These are phyloP conservation scores for Chrysosporium queenslandicum DNA, from an alignment of 2,329 filamentous ascomycete species.

Conservation along the genomic window DNA sequence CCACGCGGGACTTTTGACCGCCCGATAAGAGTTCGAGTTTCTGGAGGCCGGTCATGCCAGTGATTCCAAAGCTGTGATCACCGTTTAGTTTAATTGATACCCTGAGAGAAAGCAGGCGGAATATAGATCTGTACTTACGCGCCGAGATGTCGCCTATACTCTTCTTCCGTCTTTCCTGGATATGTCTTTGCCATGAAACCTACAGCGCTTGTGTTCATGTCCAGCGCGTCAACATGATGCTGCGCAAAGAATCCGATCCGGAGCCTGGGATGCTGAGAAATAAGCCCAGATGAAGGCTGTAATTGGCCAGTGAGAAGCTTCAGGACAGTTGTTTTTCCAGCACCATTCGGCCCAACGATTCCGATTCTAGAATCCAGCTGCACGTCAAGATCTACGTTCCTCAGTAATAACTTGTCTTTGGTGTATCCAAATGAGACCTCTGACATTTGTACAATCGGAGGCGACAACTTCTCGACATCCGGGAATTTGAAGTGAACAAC, in stretches of 20 bases:
- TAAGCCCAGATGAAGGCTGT: slow-evolving; percentile 63
- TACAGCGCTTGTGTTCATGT: slow-evolving; percentile 79
- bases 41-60: slow-evolving; percentile 90
- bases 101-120: not conserved
- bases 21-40: slow-evolving; percentile 91
- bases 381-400: slow-evolving; percentile 85
- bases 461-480: slow-evolving; percentile 92
- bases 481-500: slow-evolving; percentile 95
- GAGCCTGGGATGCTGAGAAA: slow-evolving; percentile 78
- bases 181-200: slow-evolving; percentile 93
- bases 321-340: slow-evolving; percentile 95
- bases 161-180: slow-evolving; percentile 85
- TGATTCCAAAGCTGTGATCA: slow-evolving; percentile 53
- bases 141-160: slow-evolving; percentile 89
- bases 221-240: slow-evolving; percentile 93
- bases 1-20: slow-evolving; percentile 96
- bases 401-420: slow-evolving; percentile 66
- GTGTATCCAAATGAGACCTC: slow-evolving; percentile 84
- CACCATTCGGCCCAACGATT: slow-evolving; percentile 98
- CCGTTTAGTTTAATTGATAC: not conserved
- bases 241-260: slow-evolving; percentile 96
- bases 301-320: slow-evolving; percentile 92
- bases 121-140: slow-evolving; percentile 52
- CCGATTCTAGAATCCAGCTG: slow-evolving; percentile 97
- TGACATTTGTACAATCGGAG: slow-evolving; percentile 95